phyloP scores from a whole-genome alignment of 2,329 filamentous ascomycete genomes.

The Fusarium avenaceum region DNA sequence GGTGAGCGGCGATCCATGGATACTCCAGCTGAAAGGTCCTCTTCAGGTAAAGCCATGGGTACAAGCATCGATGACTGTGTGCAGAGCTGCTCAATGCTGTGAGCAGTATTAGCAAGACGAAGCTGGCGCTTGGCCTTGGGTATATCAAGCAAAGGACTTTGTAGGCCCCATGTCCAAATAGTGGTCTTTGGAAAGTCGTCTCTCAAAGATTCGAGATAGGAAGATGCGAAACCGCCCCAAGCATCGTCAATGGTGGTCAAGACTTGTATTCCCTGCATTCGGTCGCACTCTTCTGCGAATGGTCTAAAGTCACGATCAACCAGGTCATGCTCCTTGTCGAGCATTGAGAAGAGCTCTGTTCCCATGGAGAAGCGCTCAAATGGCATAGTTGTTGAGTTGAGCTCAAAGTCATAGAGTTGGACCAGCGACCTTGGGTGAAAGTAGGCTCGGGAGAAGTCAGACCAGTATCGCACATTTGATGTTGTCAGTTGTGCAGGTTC shows the following conservation, averaged over 20 bases:
- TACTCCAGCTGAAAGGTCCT: constrained; percentile 68
- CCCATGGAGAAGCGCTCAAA: constrained; percentile 93
- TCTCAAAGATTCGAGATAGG: constrained; percentile 80
- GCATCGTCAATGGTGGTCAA: constrained; percentile 80
- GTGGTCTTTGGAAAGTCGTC: constrained; percentile 93
- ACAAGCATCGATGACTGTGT: constrained; percentile 82
- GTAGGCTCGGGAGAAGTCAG: constrained; percentile 92
- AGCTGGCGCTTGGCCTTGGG: constrained; percentile 66
- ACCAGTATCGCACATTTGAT: constrained; percentile 91
- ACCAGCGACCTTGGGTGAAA: constrained; percentile 91
- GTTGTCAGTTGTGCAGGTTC: constrained; percentile 75
- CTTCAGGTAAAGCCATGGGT: constrained; percentile 76
- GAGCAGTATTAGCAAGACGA: constrained; percentile 79
- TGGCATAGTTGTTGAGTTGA: constrained; percentile 83
- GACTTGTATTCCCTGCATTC: constrained; percentile 88
- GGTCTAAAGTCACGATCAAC: constrained; percentile 90
- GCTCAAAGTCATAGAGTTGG: constrained; percentile 88
- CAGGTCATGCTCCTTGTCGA: constrained; percentile 86
- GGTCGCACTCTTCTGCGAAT: constrained; percentile 93
- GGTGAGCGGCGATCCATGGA: constrained; percentile 72
- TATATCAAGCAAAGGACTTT: constrained; percentile 69
- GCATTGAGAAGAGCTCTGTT: constrained; percentile 77
- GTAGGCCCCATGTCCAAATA: constrained; percentile 88
- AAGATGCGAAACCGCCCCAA: constrained; percentile 82
- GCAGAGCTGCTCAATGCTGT: constrained; percentile 76